Conservation (phyloP, 164 flowering plant genomes). For the Annona squamosa region DNA sequence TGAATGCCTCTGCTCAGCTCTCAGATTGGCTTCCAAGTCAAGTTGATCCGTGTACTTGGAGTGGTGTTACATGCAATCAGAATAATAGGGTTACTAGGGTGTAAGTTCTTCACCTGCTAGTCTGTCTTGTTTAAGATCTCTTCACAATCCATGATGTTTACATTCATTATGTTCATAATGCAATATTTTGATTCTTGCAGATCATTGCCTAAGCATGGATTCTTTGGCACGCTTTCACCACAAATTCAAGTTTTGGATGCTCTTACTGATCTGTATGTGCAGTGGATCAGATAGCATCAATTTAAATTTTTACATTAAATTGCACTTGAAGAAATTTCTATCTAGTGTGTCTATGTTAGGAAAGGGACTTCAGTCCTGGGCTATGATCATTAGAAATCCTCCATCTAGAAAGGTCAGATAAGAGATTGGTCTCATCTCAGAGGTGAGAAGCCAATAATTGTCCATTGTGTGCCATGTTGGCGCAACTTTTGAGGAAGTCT, state of each 20-base stretch:
- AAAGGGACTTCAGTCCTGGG: neutral
- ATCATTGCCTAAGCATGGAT: conserved; percentile 57
- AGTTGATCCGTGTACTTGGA: conserved; percentile 92
- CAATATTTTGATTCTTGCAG: conserved; percentile 31
- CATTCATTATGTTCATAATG: neutral
- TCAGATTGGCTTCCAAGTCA: conserved; percentile 63
- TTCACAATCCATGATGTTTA: neutral
- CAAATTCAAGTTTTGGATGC: conserved; percentile 45
- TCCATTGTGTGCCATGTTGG: too few species aligned
- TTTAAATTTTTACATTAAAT: neutral
- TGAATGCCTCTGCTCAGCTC: conserved; percentile 61
- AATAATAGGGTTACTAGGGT: conserved; percentile 23
- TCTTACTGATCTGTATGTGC: conserved; percentile 68
- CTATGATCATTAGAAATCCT: neutral
- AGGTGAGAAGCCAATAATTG: too few species aligned
- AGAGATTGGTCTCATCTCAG: neutral
- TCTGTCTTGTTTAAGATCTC: neutral
- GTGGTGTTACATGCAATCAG: conserved; percentile 50
- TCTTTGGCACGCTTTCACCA: conserved; percentile 66
- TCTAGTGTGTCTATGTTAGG: neutral
- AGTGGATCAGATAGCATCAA: conserved; percentile 5
- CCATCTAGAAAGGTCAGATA: neutral
- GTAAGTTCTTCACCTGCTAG: conserved; percentile 35
- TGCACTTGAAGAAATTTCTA: neutral
- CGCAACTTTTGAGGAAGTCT: too few species aligned